These are phyloP conservation scores for Cordyceps cateniannulata DNA, from an alignment of 2,329 filamentous ascomycete species.

Conservation along the genomic window DNA sequence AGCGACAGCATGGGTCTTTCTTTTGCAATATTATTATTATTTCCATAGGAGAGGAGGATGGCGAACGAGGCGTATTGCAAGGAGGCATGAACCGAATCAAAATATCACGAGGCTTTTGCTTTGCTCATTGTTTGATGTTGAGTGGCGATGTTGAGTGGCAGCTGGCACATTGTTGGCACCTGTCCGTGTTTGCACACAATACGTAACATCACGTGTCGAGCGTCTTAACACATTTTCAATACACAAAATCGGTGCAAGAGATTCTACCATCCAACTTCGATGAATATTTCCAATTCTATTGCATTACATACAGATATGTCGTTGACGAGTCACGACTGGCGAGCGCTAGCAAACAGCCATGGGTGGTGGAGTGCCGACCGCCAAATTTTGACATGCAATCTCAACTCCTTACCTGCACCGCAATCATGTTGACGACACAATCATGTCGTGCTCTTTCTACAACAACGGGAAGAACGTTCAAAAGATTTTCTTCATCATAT, in stretches of 20 bases:
- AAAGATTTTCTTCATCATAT: conserved; percentile 1
- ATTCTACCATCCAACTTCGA: neutral
- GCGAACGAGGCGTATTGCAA: neutral
- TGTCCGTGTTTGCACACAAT: neutral
- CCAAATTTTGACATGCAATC: neutral
- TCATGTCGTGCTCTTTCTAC: neutral
- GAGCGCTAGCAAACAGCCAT: no score
- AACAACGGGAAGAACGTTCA: neutral
- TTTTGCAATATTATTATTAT: neutral
- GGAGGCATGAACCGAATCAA: neutral
- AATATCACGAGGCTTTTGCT: neutral
- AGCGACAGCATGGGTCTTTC: neutral
- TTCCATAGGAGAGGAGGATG: neutral
- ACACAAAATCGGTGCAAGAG: neutral
- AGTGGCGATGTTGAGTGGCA: neutral
- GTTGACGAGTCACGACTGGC: no score
- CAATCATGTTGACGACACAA: neutral
- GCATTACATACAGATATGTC: no score
- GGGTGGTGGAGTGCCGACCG: neutral
- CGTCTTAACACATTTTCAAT: neutral
- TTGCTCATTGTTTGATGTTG: neutral
- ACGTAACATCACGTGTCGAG: neutral
- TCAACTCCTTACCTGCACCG: neutral
- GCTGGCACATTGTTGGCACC: neutral
- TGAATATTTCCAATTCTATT: neutral